A percentile compares a stretch with the other conserved stretches of the same genome.
These are phyloP conservation scores for Purpureocillium takamizusanense DNA, from an alignment of 2,329 filamentous ascomycete species.

Conservation along the genomic window DNA sequence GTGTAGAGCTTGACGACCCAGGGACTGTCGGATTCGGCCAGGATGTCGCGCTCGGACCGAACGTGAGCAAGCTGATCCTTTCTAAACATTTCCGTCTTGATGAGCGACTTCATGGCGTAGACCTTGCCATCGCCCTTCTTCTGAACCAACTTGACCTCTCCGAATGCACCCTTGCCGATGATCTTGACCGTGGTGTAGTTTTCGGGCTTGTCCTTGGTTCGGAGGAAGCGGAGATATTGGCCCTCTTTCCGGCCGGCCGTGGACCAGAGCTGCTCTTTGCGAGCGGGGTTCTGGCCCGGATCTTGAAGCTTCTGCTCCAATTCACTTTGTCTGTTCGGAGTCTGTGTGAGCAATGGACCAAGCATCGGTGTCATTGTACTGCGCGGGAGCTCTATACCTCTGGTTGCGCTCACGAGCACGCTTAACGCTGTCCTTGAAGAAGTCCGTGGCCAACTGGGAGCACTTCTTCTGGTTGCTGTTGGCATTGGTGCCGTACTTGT, in stretches of 20 bases:
- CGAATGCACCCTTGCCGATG: slow-evolving; percentile 97
- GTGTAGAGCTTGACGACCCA: slow-evolving; percentile 99
- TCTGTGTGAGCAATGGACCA: not conserved
- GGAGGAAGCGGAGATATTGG: slow-evolving; percentile 85
- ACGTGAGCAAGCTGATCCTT: slow-evolving; percentile 98
- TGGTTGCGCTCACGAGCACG: slow-evolving; percentile 90
- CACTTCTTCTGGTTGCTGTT: slow-evolving; percentile 66
- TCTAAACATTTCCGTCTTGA: slow-evolving; percentile 99
- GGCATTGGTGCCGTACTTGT: slow-evolving; percentile 58
- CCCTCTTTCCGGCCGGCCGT: slow-evolving; percentile 82
- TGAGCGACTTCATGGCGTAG: slow-evolving; percentile 94
- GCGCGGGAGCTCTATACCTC: slow-evolving; percentile 53
- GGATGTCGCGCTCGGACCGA: slow-evolving; percentile 91
- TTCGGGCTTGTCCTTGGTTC: slow-evolving; percentile 84
- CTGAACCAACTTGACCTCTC: slow-evolving; percentile 95
- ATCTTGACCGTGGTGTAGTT: slow-evolving; percentile 97
- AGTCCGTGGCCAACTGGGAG: slow-evolving; percentile 67
- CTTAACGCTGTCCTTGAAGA: slow-evolving; percentile 98
- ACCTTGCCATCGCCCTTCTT: slow-evolving; percentile 95
- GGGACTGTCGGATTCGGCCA: slow-evolving; percentile 97
- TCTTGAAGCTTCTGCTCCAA: slow-evolving; percentile 80
- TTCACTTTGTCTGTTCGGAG: slow-evolving; percentile 66
- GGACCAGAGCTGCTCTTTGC: slow-evolving; percentile 78
- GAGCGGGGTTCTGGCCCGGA: slow-evolving; percentile 60
- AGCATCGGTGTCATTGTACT: no score